Base-by-base conservation (phyloP, 305 asterid species). In the Andrographis paniculata region DNA sequence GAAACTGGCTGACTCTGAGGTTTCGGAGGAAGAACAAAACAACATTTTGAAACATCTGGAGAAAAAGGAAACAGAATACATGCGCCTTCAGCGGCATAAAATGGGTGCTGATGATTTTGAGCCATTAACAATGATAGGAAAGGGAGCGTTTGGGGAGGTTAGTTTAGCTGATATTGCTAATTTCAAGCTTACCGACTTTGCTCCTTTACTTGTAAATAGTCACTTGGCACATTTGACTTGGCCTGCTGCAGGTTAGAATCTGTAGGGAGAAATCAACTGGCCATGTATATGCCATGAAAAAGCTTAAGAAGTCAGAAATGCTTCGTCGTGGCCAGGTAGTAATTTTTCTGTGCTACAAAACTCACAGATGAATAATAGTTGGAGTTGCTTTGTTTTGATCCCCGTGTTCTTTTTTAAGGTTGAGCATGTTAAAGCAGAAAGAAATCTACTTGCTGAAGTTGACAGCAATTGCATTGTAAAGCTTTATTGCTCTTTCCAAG, bases 241-340 rank as follows among this genome's bases (percentile, higher is more conserved):
- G 4, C 0, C 10, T 17, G 4, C 9, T 70, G 52, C 83, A 89
- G 96, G 98, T 89, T 18, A 68, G 88, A 36, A 66, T 89, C 59
- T 89, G 98, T 49, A 71, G 88, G 62, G 98, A 89, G 68, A 89
- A 62, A 64, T 85, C 83, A 70, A 76, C 98, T 0, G 87, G 94
- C 63, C 77, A 85, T 64, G 80, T 89, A 28, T 89, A 89, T 72
- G 98, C 98, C 53, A 89, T 89, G 98, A 89, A 85, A 70, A 89
- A 89, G 66, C 65, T 89, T 73, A 89, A 89, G 78, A 89, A 89
- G 70, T 85, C 98, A 52, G 98, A 89, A 80, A 89, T 89, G 98
- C 76, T 89, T 59, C 73, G 77, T 49, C 76, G 93, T 65, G 98
- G 96, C 64, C 97, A 89, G 97, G 97, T 88, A 68, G 63, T 17